Base-by-base conservation (phyloP, 352 stramenopile species). In the Globisporangium echinulatum region DNA sequence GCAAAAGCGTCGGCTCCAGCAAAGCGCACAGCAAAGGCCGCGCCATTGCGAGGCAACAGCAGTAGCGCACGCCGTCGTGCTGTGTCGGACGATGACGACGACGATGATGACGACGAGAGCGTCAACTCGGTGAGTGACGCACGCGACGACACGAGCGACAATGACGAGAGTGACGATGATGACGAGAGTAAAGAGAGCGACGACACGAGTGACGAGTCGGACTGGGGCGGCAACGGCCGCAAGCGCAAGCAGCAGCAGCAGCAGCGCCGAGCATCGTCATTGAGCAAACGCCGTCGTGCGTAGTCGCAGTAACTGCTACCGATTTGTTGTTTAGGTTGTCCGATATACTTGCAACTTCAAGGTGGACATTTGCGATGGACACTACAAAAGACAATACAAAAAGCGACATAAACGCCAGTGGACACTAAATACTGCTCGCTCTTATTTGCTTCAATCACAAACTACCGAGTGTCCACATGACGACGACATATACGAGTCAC, bases 111-210 rank as follows among this genome's bases (percentile, higher is more conserved):
- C 10, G 77, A 82, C 54, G 75, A 77, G 51, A 84, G 71, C 57
- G 76, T 65, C 66, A 56, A 57, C 36, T 81, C 69, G 11, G 74
- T 71, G 44, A 78, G 64, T 54, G 71, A 80, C 14, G 70, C 77
- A 0, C 69, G 80, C 5, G 78, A 87, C 1, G 80, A 88, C 0
- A 67, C 78, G 0, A 68, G 80, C 5, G 77, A 85, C 1, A 79
- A 88, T 0, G 76, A 91, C 5, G 81, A 90, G 0, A 78, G 87
- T 1, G 79, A 87, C 7, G 72, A 82, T 1, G 68, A 81, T 7
- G 67, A 75, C 5, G 66, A 0, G 68, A 70, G 0, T 59, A 72
- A 1, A 59, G 69, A 0, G 59, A 67, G 0, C 25, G 69, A 77
- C n/a, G 64, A 70, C 33, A 56, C 64, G 6, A 68, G 70, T 7